Conservation (phyloP, 2,329 filamentous ascomycete species). For the Aureobasidium subglaciale region DNA sequence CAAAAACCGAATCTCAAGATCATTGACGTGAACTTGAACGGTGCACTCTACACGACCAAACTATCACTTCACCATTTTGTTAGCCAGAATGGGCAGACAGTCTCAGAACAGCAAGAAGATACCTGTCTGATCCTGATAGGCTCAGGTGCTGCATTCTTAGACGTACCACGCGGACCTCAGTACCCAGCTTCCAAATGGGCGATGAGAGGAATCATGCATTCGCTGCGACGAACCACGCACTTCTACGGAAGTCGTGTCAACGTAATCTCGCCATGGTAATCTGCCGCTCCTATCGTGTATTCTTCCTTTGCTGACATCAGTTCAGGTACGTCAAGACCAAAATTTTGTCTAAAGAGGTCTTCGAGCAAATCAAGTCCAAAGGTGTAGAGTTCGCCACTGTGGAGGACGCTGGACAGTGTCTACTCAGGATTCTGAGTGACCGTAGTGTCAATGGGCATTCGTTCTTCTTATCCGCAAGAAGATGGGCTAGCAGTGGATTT, state of each 20-base stretch:
- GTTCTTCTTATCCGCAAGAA: not conserved
- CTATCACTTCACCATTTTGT: slow-evolving; percentile 28
- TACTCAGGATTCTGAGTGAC: slow-evolving; percentile 18
- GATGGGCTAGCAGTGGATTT: not conserved
- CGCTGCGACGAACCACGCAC: not conserved
- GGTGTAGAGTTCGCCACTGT: slow-evolving; percentile 21
- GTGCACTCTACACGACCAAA: slow-evolving; percentile 19
- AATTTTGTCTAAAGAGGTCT: slow-evolving; percentile 20
- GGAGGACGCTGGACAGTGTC: slow-evolving; percentile 21
- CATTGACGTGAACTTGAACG: slow-evolving; percentile 18
- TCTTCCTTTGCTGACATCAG: too few species aligned
- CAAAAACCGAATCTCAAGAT: slow-evolving; percentile 21
- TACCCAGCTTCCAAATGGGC: slow-evolving; percentile 29
- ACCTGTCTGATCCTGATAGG: slow-evolving; percentile 42
- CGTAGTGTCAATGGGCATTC: not conserved
- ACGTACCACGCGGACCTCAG: slow-evolving; percentile 34
- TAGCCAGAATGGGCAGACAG: slow-evolving; percentile 13
- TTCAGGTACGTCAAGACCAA: slow-evolving; percentile 21
- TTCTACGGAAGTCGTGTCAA: slow-evolving; percentile 3
- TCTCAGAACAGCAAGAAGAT: not conserved
- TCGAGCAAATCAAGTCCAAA: slow-evolving; percentile 15
- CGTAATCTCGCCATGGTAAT: not conserved
- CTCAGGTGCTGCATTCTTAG: slow-evolving; percentile 43
- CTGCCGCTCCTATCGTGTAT: not conserved
- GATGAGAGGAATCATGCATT: slow-evolving; percentile 13